Percentiles rank a stretch among this genome's conserved stretches.
Conservation (phyloP, 441 rosid genomes). For the Mallotus japonicus region DNA sequence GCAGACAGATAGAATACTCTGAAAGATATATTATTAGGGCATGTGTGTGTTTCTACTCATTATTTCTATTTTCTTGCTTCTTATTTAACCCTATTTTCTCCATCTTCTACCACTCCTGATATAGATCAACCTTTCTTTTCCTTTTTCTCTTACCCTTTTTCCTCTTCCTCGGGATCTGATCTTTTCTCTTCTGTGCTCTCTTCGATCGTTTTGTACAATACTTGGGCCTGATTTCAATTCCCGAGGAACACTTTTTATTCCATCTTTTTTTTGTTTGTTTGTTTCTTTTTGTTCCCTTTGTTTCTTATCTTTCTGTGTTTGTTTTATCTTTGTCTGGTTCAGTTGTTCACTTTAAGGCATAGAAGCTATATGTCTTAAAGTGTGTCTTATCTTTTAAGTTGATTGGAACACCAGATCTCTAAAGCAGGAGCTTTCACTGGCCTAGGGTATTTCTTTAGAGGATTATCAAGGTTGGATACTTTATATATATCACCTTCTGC, state of each 20-base stretch:
- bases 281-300: neutral
- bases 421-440: conserved; percentile 23
- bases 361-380: conserved; percentile 23
- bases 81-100: conserved; percentile 67
- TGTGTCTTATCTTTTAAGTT: conserved; percentile 18
- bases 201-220: neutral
- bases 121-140: neutral
- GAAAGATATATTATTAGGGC: conserved; percentile 52
- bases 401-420: conserved; percentile 41
- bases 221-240: conserved; percentile 43
- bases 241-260: conserved; percentile 42
- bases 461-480: conserved; percentile 28
- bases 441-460: neutral
- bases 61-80: conserved; percentile 32
- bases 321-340: conserved; percentile 31
- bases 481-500: conserved; percentile 22
- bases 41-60: conserved; percentile 38
- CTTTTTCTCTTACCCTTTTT: conserved; percentile 2
- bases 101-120: conserved; percentile 45
- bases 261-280: neutral
- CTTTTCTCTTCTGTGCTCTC: conserved; percentile 17
- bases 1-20: no score
- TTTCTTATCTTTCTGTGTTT: conserved; percentile 18
- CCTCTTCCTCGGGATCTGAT: conserved; percentile 54
- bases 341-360: conserved; percentile 12